phyloP scores from a whole-genome alignment of 495 filamentous ascomycete species.

The Baudoinia panamericana region DNA sequence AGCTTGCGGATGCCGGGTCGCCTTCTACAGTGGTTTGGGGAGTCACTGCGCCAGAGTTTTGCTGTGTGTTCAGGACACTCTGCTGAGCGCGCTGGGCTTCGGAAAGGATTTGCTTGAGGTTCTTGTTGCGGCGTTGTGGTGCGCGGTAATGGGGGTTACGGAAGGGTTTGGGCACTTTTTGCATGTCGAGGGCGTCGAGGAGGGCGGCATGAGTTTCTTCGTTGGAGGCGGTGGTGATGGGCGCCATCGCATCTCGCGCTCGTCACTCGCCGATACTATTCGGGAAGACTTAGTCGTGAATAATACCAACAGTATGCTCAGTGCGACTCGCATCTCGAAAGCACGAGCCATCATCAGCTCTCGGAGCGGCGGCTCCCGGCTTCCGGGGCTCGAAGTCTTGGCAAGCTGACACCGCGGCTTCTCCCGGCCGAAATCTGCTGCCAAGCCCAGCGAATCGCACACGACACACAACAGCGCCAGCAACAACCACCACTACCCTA shows the following conservation, averaged over 20 bases:
- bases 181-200: slow-evolving; percentile 79
- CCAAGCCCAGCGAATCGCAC: too few relatives aligned
- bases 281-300: too few relatives aligned
- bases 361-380: too few relatives aligned
- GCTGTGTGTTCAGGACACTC: slow-evolving; percentile 61
- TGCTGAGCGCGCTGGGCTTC: slow-evolving; percentile 68
- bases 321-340: too few relatives aligned
- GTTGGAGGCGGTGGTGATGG: slow-evolving; percentile 31
- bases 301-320: too few relatives aligned
- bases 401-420: too few relatives aligned
- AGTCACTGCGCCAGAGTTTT: slow-evolving; percentile 67
- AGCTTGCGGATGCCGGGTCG: slow-evolving; percentile 41
- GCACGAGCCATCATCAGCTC: too few relatives aligned
- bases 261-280: too few relatives aligned
- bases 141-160: slow-evolving; percentile 81
- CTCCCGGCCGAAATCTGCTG: too few relatives aligned
- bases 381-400: too few relatives aligned
- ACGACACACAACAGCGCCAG: too few relatives aligned
- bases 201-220: slow-evolving; percentile 35
- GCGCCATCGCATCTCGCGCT: slow-evolving; percentile 33
- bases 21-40: slow-evolving; percentile 42
- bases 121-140: slow-evolving; percentile 91
- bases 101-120: slow-evolving; percentile 90
- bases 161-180: slow-evolving; percentile 67
- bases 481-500: too few relatives aligned